Evolutionary conservation across 306 rosid species (phyloP).

Genomic region (Oemleria cerasiformis): DNA sequence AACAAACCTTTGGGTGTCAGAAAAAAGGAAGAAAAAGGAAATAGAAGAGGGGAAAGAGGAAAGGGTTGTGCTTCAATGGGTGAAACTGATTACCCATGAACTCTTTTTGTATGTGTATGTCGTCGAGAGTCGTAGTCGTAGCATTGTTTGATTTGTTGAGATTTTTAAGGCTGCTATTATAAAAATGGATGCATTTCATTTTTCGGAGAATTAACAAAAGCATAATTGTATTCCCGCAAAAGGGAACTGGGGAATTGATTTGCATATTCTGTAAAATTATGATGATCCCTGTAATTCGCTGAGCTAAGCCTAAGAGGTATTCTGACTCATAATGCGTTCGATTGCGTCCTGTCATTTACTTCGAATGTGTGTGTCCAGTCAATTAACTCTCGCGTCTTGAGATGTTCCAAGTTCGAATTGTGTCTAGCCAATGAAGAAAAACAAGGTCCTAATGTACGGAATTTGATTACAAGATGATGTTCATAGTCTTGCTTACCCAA

Average conservation of each 20-base stretch:
- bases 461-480: too few relatives aligned
- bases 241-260: background rate
- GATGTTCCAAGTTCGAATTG: too few relatives aligned
- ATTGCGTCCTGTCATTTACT: too few relatives aligned
- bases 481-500: too few relatives aligned
- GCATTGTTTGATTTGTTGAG: slow-evolving; percentile 21
- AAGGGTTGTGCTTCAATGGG: background rate
- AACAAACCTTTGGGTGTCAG: slow-evolving; percentile 5
- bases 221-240: background rate
- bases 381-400: too few relatives aligned
- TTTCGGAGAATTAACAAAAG: background rate
- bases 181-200: too few relatives aligned
- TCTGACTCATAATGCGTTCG: background rate
- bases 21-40: slow-evolving; percentile 17
- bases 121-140: background rate
- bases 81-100: background rate
- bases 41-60: background rate
- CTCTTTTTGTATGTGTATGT: background rate
- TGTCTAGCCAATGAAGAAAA: too few relatives aligned
- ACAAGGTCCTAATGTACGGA: too few relatives aligned
- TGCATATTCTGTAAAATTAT: background rate
- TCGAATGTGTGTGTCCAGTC: too few relatives aligned
- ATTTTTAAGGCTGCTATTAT: too few relatives aligned
- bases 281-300: background rate
- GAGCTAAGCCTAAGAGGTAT: too few relatives aligned